Base-by-base conservation (phyloP, 75 land plant genomes). In the Pinus taeda region DNA sequence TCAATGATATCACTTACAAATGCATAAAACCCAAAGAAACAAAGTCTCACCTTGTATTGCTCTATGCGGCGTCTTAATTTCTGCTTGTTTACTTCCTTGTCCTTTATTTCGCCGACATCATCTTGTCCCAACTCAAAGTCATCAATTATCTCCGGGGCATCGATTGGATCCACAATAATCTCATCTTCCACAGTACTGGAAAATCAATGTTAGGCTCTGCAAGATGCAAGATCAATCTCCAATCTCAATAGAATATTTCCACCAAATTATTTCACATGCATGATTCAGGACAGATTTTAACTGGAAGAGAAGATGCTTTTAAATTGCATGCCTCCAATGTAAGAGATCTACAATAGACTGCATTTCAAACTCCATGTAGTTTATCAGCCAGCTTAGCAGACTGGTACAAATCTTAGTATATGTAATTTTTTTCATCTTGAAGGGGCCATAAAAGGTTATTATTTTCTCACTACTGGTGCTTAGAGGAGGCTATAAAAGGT, bases 101-200 rank as follows among this genome's bases (percentile, higher is more conserved):
- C 99, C 74, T 95, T 94, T 61, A 94, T 88, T 58, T 97, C 98
- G 53, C 84, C 76, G 33, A 77, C 92, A 78, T 94, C 98, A 74
- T 90, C 95, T 65, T 92, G 86, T 33, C 95, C 98, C 60, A 97
- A 77, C 63, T 97, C 99, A 87, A 97, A 97, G 79, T 97, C 99
- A 71, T 97, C 99, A 61, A 97, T 33, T 18, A 97, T 78, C 76
- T 97, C 98, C 4, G 99, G 98, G 11, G 93, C 83, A 67, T 92
- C 95, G 26, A 87, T 93, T 65, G 81, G 91, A 60, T 97, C 99
- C 78, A 94, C 86, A 78, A 97, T 78, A 63, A 97, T 86, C 33
- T 97, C 99, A 83, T 97, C 99, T 77, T 97, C 99, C 75, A 89
- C 90, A 78, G 98, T 96, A 55, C 98, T 96, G 82, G 77, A 17